phyloP scores from a whole-genome alignment of 2,329 filamentous ascomycete species.

The Aspergillus phoenicis region DNA sequence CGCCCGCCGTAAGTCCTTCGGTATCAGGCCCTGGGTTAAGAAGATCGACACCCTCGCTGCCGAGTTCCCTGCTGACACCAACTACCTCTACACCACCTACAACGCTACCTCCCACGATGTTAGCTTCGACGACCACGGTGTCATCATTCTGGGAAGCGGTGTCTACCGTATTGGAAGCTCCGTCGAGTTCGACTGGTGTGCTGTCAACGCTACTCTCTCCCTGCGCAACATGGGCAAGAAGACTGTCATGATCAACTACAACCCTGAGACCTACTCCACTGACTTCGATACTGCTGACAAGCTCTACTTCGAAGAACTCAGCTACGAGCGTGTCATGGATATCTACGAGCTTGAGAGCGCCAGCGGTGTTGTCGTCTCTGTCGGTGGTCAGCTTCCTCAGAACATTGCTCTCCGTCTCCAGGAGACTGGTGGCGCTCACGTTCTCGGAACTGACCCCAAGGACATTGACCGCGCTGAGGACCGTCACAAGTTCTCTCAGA shows the following conservation, averaged over 20 bases:
- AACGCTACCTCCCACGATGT: conserved; percentile 94
- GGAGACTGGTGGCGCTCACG: conserved; percentile 83
- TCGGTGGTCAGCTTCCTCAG: conserved; percentile 93
- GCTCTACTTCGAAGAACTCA: conserved; percentile 95
- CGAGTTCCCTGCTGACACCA: conserved; percentile 92
- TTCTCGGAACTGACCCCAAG: conserved; percentile 87
- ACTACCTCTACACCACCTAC: conserved; percentile 97
- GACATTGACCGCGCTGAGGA: conserved; percentile 99
- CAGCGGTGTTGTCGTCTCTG: conserved; percentile 87
- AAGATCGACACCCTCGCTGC: conserved; percentile 97
- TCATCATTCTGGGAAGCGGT: conserved; percentile 85
- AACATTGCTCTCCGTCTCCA: conserved; percentile 95
- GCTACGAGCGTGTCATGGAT: conserved; percentile 97
- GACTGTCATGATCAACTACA: conserved; percentile 96
- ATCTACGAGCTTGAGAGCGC: conserved; percentile 92
- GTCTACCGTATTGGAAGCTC: conserved; percentile 98
- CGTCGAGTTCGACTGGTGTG: conserved; percentile 99
- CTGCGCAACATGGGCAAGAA: conserved; percentile 88
- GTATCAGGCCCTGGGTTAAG: conserved; percentile 94
- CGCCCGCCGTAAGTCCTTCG: conserved; percentile 78
- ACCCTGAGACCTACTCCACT: conserved; percentile 78
- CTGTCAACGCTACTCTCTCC: conserved; percentile 83
- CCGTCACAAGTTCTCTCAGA: conserved; percentile 96
- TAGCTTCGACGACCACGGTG: conserved; percentile 88
- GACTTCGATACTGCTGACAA: conserved; percentile 89